These are phyloP conservation scores for grape (Vitis vinifera) DNA, from an alignment of 164 flowering plant genomes.

Conservation along the genomic window DNA sequence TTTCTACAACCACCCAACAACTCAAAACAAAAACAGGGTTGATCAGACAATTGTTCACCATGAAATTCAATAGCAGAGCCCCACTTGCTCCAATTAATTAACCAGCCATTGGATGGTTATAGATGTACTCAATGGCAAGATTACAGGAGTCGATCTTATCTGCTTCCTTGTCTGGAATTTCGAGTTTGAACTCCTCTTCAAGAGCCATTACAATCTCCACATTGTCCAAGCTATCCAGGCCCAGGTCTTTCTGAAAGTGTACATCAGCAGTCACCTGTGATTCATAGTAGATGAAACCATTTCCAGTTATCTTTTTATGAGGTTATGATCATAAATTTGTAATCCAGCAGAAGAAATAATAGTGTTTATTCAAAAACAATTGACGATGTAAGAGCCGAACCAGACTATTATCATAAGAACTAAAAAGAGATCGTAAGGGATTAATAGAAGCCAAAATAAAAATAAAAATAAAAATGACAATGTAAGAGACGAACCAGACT, in stretches of 20 bases:
- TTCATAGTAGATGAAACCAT: constrained; percentile 1
- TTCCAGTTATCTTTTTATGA: background rate
- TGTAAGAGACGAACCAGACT: too few relatives aligned
- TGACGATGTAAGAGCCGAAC: too few relatives aligned
- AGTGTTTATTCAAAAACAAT: too few relatives aligned
- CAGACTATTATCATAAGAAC: too few relatives aligned
- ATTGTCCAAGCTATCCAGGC: constrained; percentile 89
- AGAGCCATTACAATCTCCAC: constrained; percentile 94
- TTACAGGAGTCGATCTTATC: constrained; percentile 81
- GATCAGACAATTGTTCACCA: background rate
- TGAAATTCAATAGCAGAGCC: constrained; percentile 1
- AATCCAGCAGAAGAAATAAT: background rate
- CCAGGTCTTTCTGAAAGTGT: constrained; percentile 85
- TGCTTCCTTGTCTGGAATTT: constrained; percentile 90
- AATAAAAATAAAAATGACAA: too few relatives aligned
- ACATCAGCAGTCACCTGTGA: constrained; percentile 75
- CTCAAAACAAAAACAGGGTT: constrained; percentile 4
- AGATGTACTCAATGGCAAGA: constrained; percentile 76
- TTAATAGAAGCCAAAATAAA: too few relatives aligned
- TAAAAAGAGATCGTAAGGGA: too few relatives aligned
- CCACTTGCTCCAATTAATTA: constrained; percentile 22
- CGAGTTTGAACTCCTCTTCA: constrained; percentile 92
- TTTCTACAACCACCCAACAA: constrained; percentile 10
- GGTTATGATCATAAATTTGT: background rate
- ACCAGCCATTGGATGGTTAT: constrained; percentile 81